A percentile compares a stretch with the other conserved stretches of the same genome.
phyloP scores from a whole-genome alignment of 2,329 filamentous ascomycete genomes.

The Ophiosphaerella korrae region DNA sequence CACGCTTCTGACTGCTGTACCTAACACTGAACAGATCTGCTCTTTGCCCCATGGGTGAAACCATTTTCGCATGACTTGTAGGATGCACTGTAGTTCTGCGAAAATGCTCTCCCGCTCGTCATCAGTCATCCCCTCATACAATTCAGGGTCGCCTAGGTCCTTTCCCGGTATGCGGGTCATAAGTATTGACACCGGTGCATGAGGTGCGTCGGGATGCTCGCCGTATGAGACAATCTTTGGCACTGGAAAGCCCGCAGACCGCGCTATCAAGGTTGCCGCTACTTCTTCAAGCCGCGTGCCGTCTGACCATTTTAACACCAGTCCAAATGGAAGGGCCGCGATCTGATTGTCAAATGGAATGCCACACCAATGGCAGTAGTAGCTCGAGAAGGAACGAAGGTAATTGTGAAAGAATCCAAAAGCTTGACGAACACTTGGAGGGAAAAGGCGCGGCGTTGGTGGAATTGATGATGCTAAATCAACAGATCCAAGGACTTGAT shows the following conservation, averaged over 20 bases:
- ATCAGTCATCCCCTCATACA: slow-evolving; percentile 27
- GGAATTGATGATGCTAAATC: slow-evolving; percentile 64
- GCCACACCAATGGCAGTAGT: slow-evolving; percentile 18
- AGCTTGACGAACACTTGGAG: slow-evolving; percentile 8
- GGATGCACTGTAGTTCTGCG: slow-evolving; percentile 41
- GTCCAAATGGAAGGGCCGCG: slow-evolving; percentile 18
- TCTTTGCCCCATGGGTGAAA: slow-evolving; percentile 21
- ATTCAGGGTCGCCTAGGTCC: slow-evolving; percentile 35
- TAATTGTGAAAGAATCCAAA: slow-evolving; percentile 11
- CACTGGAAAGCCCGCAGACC: slow-evolving; percentile 23
- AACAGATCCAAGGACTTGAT: slow-evolving; percentile 6
- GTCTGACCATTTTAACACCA: slow-evolving; percentile 25
- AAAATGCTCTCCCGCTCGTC: slow-evolving; percentile 41
- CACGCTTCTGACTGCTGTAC: slow-evolving; percentile 35
- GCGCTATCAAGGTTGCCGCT: slow-evolving; percentile 16
- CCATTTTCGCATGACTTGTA: slow-evolving; percentile 46
- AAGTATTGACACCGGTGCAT: slow-evolving; percentile 18
- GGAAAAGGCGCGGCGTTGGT: slow-evolving; percentile 5
- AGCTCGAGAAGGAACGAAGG: slow-evolving; percentile 6
- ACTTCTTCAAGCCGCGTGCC: slow-evolving; percentile 24
- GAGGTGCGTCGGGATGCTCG: slow-evolving; percentile 17
- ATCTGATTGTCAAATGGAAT: slow-evolving; percentile 20
- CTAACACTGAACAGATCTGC: slow-evolving; percentile 39
- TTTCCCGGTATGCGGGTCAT: slow-evolving; percentile 49
- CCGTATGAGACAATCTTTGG: slow-evolving; percentile 23